Base-by-base conservation (phyloP, 176 grass and related monocot genomes). In the Musa beccarii region DNA sequence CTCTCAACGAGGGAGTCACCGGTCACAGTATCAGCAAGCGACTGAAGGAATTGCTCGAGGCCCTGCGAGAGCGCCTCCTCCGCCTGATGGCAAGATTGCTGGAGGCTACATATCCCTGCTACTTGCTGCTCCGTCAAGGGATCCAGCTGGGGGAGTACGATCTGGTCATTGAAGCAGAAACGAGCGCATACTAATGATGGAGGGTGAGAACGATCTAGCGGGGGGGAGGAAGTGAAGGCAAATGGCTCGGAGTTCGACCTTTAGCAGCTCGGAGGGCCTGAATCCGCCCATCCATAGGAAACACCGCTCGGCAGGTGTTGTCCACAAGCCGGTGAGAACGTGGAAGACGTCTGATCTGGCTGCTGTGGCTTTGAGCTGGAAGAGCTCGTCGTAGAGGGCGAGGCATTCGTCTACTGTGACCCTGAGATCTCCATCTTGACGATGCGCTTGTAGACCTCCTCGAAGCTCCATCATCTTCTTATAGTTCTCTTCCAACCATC, bases 1-100 rank as follows among this genome's bases (percentile, higher is more conserved):
- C 81, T 79, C 15, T 86, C 85, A 8, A 73, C 73, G 59, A 90
- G 61, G 54, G 83, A 83, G 11, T 83, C 89, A n/a, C 76, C 69
- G 49, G 87, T 79, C 34, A 96, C 84, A 0, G 87, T 92, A 11
- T 84, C 79, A 54, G 87, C 76, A 25, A 96, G 79, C 14, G 93
- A 92, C 49, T 86, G 89, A 71, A 92, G 83, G 74, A 96, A 84
- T 66, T 90, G 87, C 53, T 96, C 93, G 22, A 92, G 81, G 25
- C 94, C 94, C 79, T 97, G 94, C 2, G 88, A 89, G 19, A 97
- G 90, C 67, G 94, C 90, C 83, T 97, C 94, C 80, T 97, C 94
- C 53, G 94, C 90, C 81, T 97, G 90, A 57, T 97, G 94, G 34
- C 78, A 91, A 25, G 88, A 98, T 77, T 89, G 95, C 61, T 87